Conservation (phyloP, 1,139 yeast genomes). For the Blastobotrys ciferrii region DNA sequence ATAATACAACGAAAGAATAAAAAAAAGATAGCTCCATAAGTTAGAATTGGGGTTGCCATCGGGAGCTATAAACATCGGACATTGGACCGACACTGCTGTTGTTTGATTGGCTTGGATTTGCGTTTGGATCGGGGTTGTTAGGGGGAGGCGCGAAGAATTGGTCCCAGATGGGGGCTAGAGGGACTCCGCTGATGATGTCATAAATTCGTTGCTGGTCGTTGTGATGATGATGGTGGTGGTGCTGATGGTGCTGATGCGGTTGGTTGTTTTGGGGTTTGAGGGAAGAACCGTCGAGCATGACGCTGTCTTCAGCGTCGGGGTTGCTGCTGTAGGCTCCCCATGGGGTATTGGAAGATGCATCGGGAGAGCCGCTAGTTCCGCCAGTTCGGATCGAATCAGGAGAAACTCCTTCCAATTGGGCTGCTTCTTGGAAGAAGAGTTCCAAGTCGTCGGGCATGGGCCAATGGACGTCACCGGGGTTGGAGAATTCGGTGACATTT, state of each 20-base stretch:
- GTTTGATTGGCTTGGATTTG: not conserved
- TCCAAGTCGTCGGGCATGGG: conserved; percentile 29
- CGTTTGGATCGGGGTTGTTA: not conserved
- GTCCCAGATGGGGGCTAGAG: conserved; percentile 74
- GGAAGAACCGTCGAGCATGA: conserved; percentile 11
- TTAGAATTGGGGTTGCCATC: conserved; percentile 9
- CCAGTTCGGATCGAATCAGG: conserved; percentile 23
- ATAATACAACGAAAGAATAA: not conserved
- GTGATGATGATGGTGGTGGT: conserved; percentile 13
- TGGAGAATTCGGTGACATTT: not conserved
- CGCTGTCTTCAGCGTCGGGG: conserved; percentile 13
- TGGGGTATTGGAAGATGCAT: conserved; percentile 8
- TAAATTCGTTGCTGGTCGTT: conserved; percentile 54
- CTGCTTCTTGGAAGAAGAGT: conserved; percentile 31
- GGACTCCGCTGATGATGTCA: conserved; percentile 63
- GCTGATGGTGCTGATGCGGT: conserved; percentile 8
- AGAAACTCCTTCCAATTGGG: conserved; percentile 26
- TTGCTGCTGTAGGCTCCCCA: conserved; percentile 13
- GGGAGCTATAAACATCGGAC: conserved; percentile 10
- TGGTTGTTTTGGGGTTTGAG: conserved; percentile 10
- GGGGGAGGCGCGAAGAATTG: conserved; percentile 49
- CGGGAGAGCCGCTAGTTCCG: conserved; percentile 16
- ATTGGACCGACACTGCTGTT: not conserved
- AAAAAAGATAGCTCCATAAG: not conserved
- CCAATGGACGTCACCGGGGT: conserved; percentile 6